Conservation (phyloP, 306 rosid genomes). For the Geum urbanum region DNA sequence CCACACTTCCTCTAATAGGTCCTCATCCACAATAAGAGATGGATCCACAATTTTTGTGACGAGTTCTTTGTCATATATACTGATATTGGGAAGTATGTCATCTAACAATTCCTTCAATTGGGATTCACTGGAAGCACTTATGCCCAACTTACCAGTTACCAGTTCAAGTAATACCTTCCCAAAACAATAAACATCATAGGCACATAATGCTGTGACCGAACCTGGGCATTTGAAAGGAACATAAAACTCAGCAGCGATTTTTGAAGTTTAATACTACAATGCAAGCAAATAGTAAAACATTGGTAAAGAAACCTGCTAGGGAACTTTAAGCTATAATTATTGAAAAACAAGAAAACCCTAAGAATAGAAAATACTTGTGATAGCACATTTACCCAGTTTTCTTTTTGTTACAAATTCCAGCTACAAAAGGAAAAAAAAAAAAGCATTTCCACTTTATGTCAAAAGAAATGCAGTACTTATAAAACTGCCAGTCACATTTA, state of each 20-base stretch:
- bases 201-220: conserved; percentile 54
- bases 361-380: no score
- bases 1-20: conserved; percentile 95
- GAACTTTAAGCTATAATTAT: background rate
- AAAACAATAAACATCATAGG: conserved; percentile 88
- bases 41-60: conserved; percentile 81
- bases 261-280: background rate
- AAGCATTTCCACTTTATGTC: background rate
- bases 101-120: conserved; percentile 60
- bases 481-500: background rate
- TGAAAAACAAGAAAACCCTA: no score
- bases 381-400: background rate
- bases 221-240: conserved; percentile 49
- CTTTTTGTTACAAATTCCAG: background rate
- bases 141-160: conserved; percentile 78
- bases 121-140: conserved; percentile 59
- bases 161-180: conserved; percentile 91
- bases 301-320: background rate
- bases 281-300: conserved; percentile 3
- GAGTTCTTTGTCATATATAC: conserved; percentile 74
- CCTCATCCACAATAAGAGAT: conserved; percentile 74
- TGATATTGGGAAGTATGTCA: conserved; percentile 56
- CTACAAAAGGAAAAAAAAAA: no score
- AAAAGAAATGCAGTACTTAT: background rate
- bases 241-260: conserved; percentile 16